Conservation (phyloP, 1,139 yeast genomes). For the Sugiyamaella xylanicola region DNA sequence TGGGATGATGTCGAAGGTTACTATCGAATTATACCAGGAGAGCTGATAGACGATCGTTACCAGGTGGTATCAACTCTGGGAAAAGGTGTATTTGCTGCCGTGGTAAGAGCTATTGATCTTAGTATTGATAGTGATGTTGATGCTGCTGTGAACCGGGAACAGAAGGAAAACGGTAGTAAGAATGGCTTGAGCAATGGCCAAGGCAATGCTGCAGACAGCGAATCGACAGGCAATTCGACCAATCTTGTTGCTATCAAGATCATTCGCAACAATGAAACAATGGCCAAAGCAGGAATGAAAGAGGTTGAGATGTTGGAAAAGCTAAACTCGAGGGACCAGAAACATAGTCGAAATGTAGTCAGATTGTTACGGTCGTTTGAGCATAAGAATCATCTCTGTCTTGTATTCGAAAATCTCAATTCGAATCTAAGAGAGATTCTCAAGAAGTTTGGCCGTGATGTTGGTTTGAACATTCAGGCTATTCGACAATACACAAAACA, state of each 20-base stretch:
- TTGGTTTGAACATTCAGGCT: slow-evolving; percentile 63
- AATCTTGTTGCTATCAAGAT: slow-evolving; percentile 81
- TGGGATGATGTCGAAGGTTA: slow-evolving; percentile 78
- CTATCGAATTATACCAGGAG: slow-evolving; percentile 69
- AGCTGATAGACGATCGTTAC: slow-evolving; percentile 63
- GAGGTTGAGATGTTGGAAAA: slow-evolving; percentile 75
- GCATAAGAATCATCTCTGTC: slow-evolving; percentile 82
- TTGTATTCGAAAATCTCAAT: slow-evolving; percentile 78
- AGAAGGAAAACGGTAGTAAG: slow-evolving; percentile 24
- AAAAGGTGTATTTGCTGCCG: slow-evolving; percentile 61
- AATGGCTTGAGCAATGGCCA: no score
- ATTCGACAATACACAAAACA: slow-evolving; percentile 84
- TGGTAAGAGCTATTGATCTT: slow-evolving; percentile 37
- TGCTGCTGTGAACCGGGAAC: neutral
- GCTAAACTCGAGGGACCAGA: slow-evolving; percentile 67
- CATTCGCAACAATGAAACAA: slow-evolving; percentile 49
- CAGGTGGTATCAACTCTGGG: slow-evolving; percentile 91
- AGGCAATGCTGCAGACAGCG: slow-evolving; percentile 37
- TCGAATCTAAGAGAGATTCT: slow-evolving; percentile 80
- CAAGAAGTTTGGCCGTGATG: slow-evolving; percentile 73
- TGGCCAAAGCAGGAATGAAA: slow-evolving; percentile 68
- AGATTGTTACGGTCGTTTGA: slow-evolving; percentile 78
- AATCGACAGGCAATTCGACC: slow-evolving; percentile 6
- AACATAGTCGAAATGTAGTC: slow-evolving; percentile 66
- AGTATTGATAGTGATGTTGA: slow-evolving; percentile 8